Evolutionary conservation across 345 rosid genomes (phyloP).

Genomic region (Eucalyptus polyanthemos): DNA sequence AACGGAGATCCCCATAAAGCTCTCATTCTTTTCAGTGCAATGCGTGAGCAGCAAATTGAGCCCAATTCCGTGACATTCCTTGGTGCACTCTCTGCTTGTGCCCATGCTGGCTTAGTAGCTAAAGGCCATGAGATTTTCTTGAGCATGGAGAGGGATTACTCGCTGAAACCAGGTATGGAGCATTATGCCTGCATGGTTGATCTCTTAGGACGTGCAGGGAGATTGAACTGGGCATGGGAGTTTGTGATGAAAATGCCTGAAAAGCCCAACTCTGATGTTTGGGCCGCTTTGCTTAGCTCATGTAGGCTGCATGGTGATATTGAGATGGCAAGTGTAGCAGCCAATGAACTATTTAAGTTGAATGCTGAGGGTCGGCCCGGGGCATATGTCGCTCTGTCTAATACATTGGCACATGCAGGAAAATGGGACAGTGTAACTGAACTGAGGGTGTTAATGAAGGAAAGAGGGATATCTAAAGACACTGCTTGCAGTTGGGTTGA

Average conservation of each 20-base stretch:
- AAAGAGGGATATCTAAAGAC: constrained; percentile 45
- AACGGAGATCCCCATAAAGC: constrained; percentile 69
- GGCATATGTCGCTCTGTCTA: constrained; percentile 76
- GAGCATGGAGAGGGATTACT: constrained; percentile 68
- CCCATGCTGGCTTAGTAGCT: constrained; percentile 66
- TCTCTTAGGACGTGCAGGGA: constrained; percentile 78
- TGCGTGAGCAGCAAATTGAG: constrained; percentile 32
- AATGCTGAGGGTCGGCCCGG: constrained; percentile 67
- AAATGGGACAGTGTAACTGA: constrained; percentile 66
- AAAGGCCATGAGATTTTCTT: constrained; percentile 61
- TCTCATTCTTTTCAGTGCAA: constrained; percentile 46
- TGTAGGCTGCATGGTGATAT: constrained; percentile 53
- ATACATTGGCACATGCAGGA: constrained; percentile 75
- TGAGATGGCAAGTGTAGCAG: constrained; percentile 61
- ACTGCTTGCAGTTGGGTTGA: constrained; percentile 74
- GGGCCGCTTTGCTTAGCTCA: constrained; percentile 85
- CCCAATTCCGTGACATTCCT: constrained; percentile 85
- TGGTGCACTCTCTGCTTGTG: constrained; percentile 78
- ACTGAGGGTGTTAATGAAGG: constrained; percentile 65
- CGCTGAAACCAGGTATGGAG: constrained; percentile 69
- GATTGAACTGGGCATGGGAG: constrained; percentile 47
- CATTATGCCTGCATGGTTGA: constrained; percentile 95
- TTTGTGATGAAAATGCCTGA: constrained; percentile 51
- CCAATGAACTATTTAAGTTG: constrained; percentile 60
- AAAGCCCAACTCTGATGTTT: constrained; percentile 72